These are phyloP conservation scores for Globisporangium viniferum DNA, from an alignment of 352 stramenopile genomes.

Conservation along the genomic window DNA sequence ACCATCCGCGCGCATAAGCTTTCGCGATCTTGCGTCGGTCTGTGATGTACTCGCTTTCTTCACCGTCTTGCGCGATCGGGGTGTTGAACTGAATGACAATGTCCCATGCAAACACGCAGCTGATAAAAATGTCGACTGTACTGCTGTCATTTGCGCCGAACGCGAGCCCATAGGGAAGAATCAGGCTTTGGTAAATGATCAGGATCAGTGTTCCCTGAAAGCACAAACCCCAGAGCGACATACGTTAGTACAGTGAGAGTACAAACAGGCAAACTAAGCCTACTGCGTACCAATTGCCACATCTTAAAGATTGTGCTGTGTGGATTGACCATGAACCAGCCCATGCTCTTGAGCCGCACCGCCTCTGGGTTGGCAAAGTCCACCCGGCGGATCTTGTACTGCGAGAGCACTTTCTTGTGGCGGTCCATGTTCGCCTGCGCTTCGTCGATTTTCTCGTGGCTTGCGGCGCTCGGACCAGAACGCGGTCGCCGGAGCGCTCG, in stretches of 20 bases:
- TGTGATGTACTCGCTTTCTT: constrained; percentile 62
- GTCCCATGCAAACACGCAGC: constrained; percentile 62
- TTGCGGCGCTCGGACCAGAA: constrained; percentile 8
- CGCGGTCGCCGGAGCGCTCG: constrained; percentile 40
- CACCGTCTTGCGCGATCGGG: constrained; percentile 34
- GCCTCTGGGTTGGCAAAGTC: constrained; percentile 36
- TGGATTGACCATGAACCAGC: constrained; percentile 61
- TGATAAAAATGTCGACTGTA: constrained; percentile 54
- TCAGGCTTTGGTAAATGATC: constrained; percentile 79
- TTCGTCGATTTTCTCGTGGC: constrained; percentile 29
- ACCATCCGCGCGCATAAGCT: constrained; percentile 64
- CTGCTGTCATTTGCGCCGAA: constrained; percentile 54
- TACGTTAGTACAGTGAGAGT: background rate
- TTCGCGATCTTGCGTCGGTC: constrained; percentile 50
- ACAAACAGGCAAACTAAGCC: background rate
- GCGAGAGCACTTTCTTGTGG: constrained; percentile 68
- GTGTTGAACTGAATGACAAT: constrained; percentile 80
- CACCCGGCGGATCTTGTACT: constrained; percentile 75
- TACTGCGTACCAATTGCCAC: constrained; percentile 59
- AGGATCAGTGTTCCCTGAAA: constrained; percentile 55
- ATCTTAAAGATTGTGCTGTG: constrained; percentile 67
- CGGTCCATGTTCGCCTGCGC: constrained; percentile 52
- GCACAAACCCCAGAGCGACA: background rate
- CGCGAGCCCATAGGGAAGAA: constrained; percentile 60
- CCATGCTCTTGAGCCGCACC: constrained; percentile 35